phyloP scores from a whole-genome alignment of 768 basidiomycete genomes.

The Neoboletus subvelutipes region DNA sequence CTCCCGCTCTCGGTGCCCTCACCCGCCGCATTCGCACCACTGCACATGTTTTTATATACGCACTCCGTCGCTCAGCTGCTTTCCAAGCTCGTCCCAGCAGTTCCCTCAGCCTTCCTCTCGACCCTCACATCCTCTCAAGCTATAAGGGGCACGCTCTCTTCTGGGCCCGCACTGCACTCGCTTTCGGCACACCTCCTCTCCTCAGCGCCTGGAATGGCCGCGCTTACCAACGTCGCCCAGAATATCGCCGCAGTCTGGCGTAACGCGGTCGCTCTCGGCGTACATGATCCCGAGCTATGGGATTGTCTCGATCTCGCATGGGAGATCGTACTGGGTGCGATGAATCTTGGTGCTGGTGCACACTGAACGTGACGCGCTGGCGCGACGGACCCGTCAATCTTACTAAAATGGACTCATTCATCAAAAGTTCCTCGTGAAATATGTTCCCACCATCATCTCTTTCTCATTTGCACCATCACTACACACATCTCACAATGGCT shows the following conservation, averaged over 20 bases:
- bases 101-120: slow-evolving; percentile 30
- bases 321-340: slow-evolving; percentile 62
- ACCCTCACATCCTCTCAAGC: slow-evolving; percentile 32
- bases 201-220: slow-evolving; percentile 42
- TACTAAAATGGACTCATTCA: slow-evolving; percentile 20
- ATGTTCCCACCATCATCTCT: slow-evolving; percentile 27
- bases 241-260: slow-evolving; percentile 68
- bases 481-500: slow-evolving; percentile 18
- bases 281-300: slow-evolving; percentile 68
- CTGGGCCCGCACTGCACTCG: slow-evolving; percentile 52
- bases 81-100: slow-evolving; percentile 42
- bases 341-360: slow-evolving; percentile 49
- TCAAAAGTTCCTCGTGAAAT: slow-evolving; percentile 11
- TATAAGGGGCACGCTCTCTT: slow-evolving; percentile 43
- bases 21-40: slow-evolving; percentile 56
- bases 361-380: slow-evolving; percentile 25
- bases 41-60: slow-evolving; percentile 68
- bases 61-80: slow-evolving; percentile 54
- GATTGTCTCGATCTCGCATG: slow-evolving; percentile 64
- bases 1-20: slow-evolving; percentile 62
- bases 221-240: slow-evolving; percentile 48
- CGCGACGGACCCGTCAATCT: slow-evolving; percentile 18
- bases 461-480: slow-evolving; percentile 21
- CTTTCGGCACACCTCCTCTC: slow-evolving; percentile 53
- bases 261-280: slow-evolving; percentile 67